Evolutionary conservation across 257 asterid genomes (phyloP), one percentile per base, ranked within the genome.

Genomic region (Ilex asprella): DNA sequence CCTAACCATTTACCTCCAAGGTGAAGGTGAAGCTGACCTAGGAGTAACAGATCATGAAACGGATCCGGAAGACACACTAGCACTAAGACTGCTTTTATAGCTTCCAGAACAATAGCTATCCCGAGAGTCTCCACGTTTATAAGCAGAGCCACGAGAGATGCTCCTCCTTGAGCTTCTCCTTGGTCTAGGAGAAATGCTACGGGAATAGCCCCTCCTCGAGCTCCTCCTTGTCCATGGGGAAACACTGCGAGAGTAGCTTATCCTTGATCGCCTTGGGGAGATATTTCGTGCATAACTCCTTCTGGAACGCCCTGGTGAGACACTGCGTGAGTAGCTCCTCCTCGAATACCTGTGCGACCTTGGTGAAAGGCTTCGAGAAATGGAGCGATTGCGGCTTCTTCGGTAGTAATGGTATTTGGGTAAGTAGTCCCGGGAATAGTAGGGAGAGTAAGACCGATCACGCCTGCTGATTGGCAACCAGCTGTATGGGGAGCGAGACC

Each of bases 401-500:
- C 76, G 51, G 35, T 62, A 58, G 15, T 59, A 55, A 1, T 58
- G 31, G 56, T 54, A 76, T 31, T 77, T 79, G 2, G 86, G 86
- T 5, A 86, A 84, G 57, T 75, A 65, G 56, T 68, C 72, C 61
- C 81, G 68, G 31, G 57, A 41, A 65, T 63, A 44, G 63, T 65
- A 62, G 9, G 87, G 81, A 27, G 86, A 78, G 78, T 74, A 75
- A 10, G 82, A 79, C 10, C 79, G 77, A 3, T 73, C 83, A 16
- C 70, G 73, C 65, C 74, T 55, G 27, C 85, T 69, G 4, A 75
- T 64, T 15, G 87, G 84, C 14, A 85, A 81, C 60, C 88, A 71
- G 73, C 81, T 81, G 75, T 75, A 83, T 15, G 83, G 88, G 31
- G 96, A 83, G 1, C 67, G 78, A 21, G 84, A 79, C 4, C 82